Conservation (phyloP, 164 flowering plant species). For the Berberis thunbergii region DNA sequence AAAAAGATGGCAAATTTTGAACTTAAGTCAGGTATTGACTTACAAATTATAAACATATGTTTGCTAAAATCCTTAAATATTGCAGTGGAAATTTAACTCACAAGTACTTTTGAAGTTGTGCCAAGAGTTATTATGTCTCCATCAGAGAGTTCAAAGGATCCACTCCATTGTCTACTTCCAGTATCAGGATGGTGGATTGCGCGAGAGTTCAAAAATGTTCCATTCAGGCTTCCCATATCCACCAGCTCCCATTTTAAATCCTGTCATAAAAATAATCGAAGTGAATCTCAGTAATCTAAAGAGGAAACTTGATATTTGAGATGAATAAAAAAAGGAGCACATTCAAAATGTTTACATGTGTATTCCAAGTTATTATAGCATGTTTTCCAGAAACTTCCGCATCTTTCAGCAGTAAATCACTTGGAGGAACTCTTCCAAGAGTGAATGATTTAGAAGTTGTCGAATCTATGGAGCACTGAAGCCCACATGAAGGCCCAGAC, state of each 20-base stretch:
- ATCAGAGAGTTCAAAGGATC: constrained; percentile 60
- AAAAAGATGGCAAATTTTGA: too few relatives aligned
- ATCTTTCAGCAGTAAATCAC: constrained; percentile 67
- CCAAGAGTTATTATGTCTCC: constrained; percentile 88
- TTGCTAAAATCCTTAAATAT: neutral
- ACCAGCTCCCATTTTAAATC: constrained; percentile 87
- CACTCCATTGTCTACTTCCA: constrained; percentile 77
- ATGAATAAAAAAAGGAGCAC: neutral
- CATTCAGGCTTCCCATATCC: constrained; percentile 98
- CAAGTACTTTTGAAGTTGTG: constrained; percentile 61
- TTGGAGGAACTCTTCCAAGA: constrained; percentile 86
- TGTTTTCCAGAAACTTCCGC: constrained; percentile 96
- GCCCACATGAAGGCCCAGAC: constrained; percentile 77
- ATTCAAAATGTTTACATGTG: constrained; percentile 30
- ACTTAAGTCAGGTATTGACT: too few relatives aligned
- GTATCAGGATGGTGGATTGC: constrained; percentile 46
- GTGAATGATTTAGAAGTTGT: constrained; percentile 58
- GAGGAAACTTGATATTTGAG: neutral
- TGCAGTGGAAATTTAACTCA: constrained; percentile 29
- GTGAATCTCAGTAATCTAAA: neutral
- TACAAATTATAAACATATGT: too few relatives aligned
- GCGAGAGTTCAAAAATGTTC: constrained; percentile 71
- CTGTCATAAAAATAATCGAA: constrained; percentile 33
- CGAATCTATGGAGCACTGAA: constrained; percentile 40
- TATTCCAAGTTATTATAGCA: constrained; percentile 85